Percentiles rank a stretch among this genome's conserved stretches.
These are phyloP conservation scores for Fusarium cyanostomum DNA, from an alignment of 2,329 filamentous ascomycete genomes.

Conservation along the genomic window DNA sequence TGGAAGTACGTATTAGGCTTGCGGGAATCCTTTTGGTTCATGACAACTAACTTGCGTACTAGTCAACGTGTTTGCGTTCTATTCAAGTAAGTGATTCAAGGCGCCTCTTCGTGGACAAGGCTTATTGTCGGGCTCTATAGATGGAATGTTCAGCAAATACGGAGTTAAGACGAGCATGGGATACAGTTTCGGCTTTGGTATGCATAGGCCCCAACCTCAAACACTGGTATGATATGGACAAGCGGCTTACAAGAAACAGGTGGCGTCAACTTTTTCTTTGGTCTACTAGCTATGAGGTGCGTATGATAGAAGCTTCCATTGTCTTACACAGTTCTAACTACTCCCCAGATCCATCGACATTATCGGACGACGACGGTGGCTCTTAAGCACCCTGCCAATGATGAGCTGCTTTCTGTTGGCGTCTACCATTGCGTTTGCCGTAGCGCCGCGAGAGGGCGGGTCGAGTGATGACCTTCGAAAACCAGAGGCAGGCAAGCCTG, in stretches of 20 bases:
- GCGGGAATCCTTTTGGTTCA: conserved; percentile 30
- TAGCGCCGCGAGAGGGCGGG: conserved; percentile 18
- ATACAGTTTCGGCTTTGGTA: conserved; percentile 45
- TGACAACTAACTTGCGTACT: background rate
- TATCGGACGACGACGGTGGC: conserved; percentile 55
- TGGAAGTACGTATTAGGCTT: conserved; percentile 22
- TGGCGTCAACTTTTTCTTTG: conserved; percentile 52
- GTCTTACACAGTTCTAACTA: background rate
- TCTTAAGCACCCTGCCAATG: conserved; percentile 53
- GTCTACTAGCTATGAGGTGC: conserved; percentile 48
- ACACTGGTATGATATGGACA: background rate
- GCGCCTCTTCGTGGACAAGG: background rate
- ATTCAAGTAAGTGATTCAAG: conserved; percentile 47
- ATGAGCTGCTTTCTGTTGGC: conserved; percentile 47
- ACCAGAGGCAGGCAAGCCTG: background rate
- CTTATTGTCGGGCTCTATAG: conserved; percentile 11
- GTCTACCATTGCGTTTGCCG: conserved; percentile 17
- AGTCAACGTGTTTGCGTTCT: conserved; percentile 54
- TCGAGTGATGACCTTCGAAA: background rate
- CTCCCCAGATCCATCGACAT: conserved; percentile 44
- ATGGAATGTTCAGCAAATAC: conserved; percentile 27
- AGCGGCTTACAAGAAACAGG: conserved; percentile 22
- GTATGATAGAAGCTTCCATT: fast-evolving
- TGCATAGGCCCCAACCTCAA: background rate
- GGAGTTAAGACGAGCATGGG: conserved; percentile 31